Evolutionary conservation across 2,329 filamentous ascomycete genomes (phyloP).

Genomic region (Pseudohalonectria lignicola): DNA sequence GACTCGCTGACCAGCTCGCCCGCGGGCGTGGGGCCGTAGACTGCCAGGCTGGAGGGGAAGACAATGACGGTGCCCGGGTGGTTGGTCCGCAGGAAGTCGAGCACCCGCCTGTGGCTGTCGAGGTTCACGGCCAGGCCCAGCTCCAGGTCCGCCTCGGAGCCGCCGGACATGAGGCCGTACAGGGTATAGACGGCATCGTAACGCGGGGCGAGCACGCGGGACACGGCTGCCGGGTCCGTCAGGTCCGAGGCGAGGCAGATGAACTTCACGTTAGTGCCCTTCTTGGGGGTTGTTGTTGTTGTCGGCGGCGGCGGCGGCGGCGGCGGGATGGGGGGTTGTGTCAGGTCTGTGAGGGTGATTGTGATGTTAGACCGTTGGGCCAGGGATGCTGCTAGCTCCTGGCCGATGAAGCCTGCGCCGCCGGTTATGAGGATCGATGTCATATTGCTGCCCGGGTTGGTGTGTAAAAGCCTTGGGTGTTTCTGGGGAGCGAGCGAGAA

Average conservation of each 20-base stretch:
- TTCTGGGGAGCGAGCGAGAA: background rate
- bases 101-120: slow-evolving; percentile 35
- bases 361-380: slow-evolving; percentile 28
- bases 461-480: no score
- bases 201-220: slow-evolving; percentile 19
- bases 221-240: slow-evolving; percentile 16
- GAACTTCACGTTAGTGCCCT: slow-evolving; percentile 28
- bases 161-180: slow-evolving; percentile 46
- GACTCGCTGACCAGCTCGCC: slow-evolving; percentile 23
- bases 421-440: slow-evolving; percentile 35
- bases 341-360: slow-evolving; percentile 35
- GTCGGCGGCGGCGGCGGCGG: background rate
- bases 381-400: slow-evolving; percentile 38
- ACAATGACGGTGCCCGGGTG: slow-evolving; percentile 36
- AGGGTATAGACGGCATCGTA: slow-evolving; percentile 35
- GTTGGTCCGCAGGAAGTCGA: slow-evolving; percentile 33
- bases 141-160: slow-evolving; percentile 41
- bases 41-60: slow-evolving; percentile 41
- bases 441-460: no score
- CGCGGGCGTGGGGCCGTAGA: slow-evolving; percentile 26
- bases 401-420: slow-evolving; percentile 43
- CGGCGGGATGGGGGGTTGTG: slow-evolving; percentile 29
- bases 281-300: no score
- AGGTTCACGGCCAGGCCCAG: slow-evolving; percentile 34
- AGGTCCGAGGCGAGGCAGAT: slow-evolving; percentile 31